Evolutionary conservation across 2,329 filamentous ascomycete species (phyloP).

Genomic region (Pseudopyricularia javanii): DNA sequence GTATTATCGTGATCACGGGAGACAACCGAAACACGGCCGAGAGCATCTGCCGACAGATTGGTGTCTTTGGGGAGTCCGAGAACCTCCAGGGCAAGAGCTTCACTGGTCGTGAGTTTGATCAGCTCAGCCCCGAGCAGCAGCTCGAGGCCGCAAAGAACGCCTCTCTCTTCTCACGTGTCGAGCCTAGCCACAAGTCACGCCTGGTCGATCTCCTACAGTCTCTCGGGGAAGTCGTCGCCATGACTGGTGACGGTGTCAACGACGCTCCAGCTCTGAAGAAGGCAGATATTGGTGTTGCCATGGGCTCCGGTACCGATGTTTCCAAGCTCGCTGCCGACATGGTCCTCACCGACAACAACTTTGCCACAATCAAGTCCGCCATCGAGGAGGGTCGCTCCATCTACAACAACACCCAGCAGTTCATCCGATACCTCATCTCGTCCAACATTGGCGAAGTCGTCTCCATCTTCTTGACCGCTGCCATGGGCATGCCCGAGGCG

Average conservation of each 20-base stretch:
- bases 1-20: constrained; percentile 94
- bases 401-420: constrained; percentile 99
- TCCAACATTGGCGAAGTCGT: constrained; percentile 98
- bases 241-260: constrained; percentile 98
- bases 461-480: constrained; percentile 95
- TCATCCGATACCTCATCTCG: constrained; percentile 97
- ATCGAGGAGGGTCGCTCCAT: constrained; percentile 96
- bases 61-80: constrained; percentile 74
- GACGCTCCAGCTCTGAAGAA: constrained; percentile 97
- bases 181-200: constrained; percentile 94
- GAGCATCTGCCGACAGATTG: constrained; percentile 94
- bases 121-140: constrained; percentile 65
- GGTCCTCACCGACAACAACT: constrained; percentile 98
- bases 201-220: constrained; percentile 93
- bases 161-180: constrained; percentile 89
- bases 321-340: constrained; percentile 95
- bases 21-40: constrained; percentile 97
- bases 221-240: constrained; percentile 87
- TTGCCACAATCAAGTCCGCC: constrained; percentile 90
- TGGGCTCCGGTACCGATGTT: constrained; percentile 96
- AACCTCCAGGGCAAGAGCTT: constrained; percentile 85
- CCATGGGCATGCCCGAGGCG: constrained; percentile 93
- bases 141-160: constrained; percentile 73
- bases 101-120: constrained; percentile 90
- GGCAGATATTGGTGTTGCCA: constrained; percentile 95